Conservation (phyloP, 2,329 filamentous ascomycete genomes). For the Xylariales sp. region DNA sequence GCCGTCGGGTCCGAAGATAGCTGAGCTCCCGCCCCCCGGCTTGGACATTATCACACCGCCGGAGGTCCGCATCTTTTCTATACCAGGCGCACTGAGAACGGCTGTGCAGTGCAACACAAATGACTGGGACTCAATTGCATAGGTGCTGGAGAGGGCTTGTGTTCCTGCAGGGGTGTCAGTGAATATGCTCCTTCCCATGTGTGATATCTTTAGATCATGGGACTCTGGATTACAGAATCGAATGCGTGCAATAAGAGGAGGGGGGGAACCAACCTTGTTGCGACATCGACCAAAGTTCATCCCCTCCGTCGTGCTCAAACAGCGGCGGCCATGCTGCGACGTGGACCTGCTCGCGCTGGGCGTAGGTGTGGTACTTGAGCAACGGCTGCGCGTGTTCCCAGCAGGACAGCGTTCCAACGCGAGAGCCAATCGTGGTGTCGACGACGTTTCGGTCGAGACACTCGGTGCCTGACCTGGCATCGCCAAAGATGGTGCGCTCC, state of each 20-base stretch:
- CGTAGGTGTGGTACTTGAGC: conserved; percentile 39
- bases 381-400: conserved; percentile 48
- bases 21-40: conserved; percentile 21
- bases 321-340: conserved; percentile 41
- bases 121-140: conserved; percentile 49
- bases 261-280: conserved; percentile 22
- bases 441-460: conserved; percentile 31
- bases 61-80: conserved; percentile 37
- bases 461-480: conserved; percentile 31
- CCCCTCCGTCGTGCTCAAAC: conserved; percentile 9
- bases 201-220: too few species aligned
- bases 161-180: neutral
- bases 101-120: conserved; percentile 51
- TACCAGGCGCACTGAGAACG: conserved; percentile 38
- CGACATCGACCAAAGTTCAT: conserved; percentile 24
- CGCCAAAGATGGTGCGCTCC: conserved; percentile 45
- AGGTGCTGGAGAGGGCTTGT: conserved; percentile 42
- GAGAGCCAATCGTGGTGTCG: conserved; percentile 31
- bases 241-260: neutral
- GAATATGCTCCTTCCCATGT: neutral
- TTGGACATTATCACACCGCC: conserved; percentile 33
- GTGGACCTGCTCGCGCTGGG: conserved; percentile 40
- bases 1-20: conserved; percentile 45
- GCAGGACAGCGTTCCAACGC: conserved; percentile 30
- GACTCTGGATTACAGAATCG: too few species aligned